Evolutionary conservation across 495 filamentous ascomycete genomes (phyloP).

Genomic region (Penicillium soppii): DNA sequence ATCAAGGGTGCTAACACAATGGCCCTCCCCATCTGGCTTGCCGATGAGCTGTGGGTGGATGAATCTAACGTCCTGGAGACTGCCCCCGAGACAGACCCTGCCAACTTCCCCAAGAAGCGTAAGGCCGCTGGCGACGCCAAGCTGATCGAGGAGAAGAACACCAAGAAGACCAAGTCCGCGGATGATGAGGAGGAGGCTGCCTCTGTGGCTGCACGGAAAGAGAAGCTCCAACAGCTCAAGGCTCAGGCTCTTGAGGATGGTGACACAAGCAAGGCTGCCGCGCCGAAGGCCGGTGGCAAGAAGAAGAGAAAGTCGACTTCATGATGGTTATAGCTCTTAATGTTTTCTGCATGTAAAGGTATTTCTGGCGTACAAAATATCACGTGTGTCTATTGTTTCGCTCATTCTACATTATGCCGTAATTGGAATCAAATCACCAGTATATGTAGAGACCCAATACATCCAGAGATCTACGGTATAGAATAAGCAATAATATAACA

Average conservation of each 20-base stretch:
- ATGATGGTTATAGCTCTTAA: conserved; percentile 32
- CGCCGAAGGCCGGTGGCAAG: conserved; percentile 33
- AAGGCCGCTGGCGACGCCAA: conserved; percentile 54
- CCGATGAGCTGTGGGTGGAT: conserved; percentile 84
- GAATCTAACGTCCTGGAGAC: conserved; percentile 73
- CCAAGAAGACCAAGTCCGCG: conserved; percentile 43
- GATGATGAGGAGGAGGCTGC: conserved; percentile 50
- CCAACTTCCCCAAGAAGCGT: conserved; percentile 67
- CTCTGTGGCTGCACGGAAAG: conserved; percentile 56
- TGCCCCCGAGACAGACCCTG: conserved; percentile 45
- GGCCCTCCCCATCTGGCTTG: conserved; percentile 88
- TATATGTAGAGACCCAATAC: too few relatives aligned
- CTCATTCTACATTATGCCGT: conserved; percentile 2
- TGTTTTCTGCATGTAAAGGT: conserved; percentile 36
- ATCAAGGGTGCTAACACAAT: conserved; percentile 84
- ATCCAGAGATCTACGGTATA: too few relatives aligned
- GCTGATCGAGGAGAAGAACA: conserved; percentile 60
- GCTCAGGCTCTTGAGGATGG: conserved; percentile 45
- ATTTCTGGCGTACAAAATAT: conserved; percentile 42
- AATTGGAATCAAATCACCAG: neutral
- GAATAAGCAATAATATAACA: too few relatives aligned
- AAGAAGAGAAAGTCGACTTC: conserved; percentile 47
- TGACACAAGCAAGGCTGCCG: conserved; percentile 21
- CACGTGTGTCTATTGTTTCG: conserved; percentile 28
- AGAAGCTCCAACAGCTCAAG: conserved; percentile 57